These are phyloP conservation scores for Aphanomyces invadans DNA, from an alignment of 352 stramenopile species.

Conservation along the genomic window DNA sequence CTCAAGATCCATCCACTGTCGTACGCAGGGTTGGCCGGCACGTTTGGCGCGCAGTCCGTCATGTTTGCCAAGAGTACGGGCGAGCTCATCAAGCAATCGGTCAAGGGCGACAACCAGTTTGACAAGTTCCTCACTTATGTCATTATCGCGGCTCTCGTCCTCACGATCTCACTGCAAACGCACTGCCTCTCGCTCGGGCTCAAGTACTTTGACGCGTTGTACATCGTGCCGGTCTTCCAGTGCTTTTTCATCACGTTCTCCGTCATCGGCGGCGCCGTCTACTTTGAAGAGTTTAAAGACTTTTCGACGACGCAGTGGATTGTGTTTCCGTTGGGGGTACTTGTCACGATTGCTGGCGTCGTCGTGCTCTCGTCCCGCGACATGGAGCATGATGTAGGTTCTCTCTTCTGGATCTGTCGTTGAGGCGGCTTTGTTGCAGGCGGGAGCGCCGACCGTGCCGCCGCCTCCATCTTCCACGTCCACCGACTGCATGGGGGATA, in stretches of 20 bases:
- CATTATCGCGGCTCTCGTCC: conserved; percentile 75
- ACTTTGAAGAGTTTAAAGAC: conserved; percentile 83
- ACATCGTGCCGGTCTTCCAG: conserved; percentile 79
- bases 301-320: conserved; percentile 31
- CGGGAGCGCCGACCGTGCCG: conserved; percentile 30
- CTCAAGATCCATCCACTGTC: conserved; percentile 51
- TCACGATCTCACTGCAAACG: conserved; percentile 79
- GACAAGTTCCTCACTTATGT: conserved; percentile 62
- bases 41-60: conserved; percentile 75
- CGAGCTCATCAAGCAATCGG: conserved; percentile 76
- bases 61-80: conserved; percentile 76
- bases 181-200: conserved; percentile 80
- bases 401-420: background rate
- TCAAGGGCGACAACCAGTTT: conserved; percentile 69
- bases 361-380: conserved; percentile 59
- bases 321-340: conserved; percentile 34
- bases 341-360: conserved; percentile 65
- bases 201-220: conserved; percentile 79
- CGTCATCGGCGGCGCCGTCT: conserved; percentile 83
- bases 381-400: conserved; percentile 37
- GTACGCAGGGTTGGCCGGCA: conserved; percentile 61
- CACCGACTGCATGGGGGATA: conserved; percentile 7
- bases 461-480: conserved; percentile 12
- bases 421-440: background rate
- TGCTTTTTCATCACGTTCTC: conserved; percentile 89